These are phyloP conservation scores for Calvatia gigantea DNA, from an alignment of 768 basidiomycete genomes.

Conservation along the genomic window DNA sequence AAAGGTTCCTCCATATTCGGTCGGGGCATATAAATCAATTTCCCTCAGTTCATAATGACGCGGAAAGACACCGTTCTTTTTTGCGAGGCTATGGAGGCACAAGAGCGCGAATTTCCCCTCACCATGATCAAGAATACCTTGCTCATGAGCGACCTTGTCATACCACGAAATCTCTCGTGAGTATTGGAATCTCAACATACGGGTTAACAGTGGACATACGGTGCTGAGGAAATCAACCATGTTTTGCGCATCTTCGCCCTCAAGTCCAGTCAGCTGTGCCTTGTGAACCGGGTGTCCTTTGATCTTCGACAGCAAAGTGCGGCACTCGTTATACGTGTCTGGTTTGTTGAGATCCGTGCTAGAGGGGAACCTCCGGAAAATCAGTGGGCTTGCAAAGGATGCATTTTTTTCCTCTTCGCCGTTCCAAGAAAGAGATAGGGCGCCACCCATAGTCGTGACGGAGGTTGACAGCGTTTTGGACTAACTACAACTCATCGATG, in stretches of 20 bases:
- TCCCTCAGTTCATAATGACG: background rate
- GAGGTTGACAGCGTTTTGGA: too few species aligned
- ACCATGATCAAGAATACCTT: background rate
- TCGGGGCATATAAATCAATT: background rate
- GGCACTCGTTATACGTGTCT: too few species aligned
- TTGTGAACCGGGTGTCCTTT: background rate
- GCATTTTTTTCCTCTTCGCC: too few species aligned
- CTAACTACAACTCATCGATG: too few species aligned
- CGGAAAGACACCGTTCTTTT: background rate
- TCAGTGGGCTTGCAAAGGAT: background rate
- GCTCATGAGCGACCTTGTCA: background rate
- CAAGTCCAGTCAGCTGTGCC: background rate
- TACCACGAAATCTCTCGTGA: background rate
- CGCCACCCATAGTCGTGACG: too few species aligned
- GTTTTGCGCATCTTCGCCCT: background rate
- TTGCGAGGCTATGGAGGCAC: background rate
- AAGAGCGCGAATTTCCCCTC: background rate
- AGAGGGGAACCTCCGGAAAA: background rate
- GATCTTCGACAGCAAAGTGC: background rate
- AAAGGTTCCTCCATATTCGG: background rate
- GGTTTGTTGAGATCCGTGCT: background rate
- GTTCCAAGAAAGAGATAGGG: too few species aligned
- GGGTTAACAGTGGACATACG: background rate
- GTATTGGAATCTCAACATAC: background rate
- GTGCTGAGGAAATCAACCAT: background rate